Evolutionary conservation across 345 rosid genomes (phyloP).

Genomic region (Eutrema japonicum): DNA sequence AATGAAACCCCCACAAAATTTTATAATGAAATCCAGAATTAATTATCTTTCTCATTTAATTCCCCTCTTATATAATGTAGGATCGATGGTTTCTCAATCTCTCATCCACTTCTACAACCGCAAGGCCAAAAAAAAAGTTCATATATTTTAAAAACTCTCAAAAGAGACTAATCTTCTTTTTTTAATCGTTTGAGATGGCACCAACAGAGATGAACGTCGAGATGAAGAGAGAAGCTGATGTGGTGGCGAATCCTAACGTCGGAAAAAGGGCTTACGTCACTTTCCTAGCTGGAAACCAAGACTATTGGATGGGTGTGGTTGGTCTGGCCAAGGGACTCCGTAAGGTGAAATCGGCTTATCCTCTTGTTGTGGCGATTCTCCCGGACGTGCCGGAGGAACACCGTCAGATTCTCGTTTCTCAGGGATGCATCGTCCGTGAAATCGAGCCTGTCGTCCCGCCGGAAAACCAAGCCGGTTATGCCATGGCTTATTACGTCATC

Average conservation of each 20-base stretch:
- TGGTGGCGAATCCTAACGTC: not conserved
- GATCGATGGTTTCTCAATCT: not conserved
- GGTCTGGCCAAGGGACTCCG: slow-evolving; percentile 69
- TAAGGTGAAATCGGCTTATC: slow-evolving; percentile 54
- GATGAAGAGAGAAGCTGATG: not conserved
- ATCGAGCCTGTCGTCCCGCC: slow-evolving; percentile 65
- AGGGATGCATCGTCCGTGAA: slow-evolving; percentile 63
- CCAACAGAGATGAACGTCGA: not conserved
- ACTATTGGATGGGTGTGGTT: slow-evolving; percentile 70
- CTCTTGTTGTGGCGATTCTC: slow-evolving; percentile 67
- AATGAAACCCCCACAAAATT: not conserved
- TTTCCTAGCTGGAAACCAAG: slow-evolving; percentile 66
- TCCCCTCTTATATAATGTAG: slow-evolving; percentile 7
- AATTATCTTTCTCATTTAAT: not conserved
- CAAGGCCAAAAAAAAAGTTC: not conserved
- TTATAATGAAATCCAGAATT: not conserved
- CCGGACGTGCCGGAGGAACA: slow-evolving; percentile 73
- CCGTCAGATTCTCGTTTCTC: slow-evolving; percentile 54
- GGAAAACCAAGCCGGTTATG: slow-evolving; percentile 53
- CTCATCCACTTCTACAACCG: not conserved
- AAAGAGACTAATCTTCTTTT: not conserved
- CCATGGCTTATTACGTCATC: slow-evolving; percentile 75
- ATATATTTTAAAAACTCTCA: not conserved
- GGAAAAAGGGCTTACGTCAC: slow-evolving; percentile 53
- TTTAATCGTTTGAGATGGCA: not conserved